Evolutionary conservation across 495 filamentous ascomycete genomes (phyloP).

Genomic region (Aspergillus indologenus): DNA sequence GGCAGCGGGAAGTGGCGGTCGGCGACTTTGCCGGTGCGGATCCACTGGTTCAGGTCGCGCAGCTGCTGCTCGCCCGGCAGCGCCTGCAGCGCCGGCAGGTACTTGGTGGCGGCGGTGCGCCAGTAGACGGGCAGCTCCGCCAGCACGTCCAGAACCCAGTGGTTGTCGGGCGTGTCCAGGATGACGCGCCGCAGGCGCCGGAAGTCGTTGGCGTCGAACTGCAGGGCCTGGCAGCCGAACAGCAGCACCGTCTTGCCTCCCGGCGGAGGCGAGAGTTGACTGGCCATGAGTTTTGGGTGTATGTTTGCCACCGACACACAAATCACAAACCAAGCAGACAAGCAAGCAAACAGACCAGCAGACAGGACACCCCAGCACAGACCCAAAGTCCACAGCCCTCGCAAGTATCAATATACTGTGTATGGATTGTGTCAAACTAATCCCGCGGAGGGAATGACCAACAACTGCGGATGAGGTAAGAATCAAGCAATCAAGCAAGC

Average conservation of each 20-base stretch:
- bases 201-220: constrained; percentile 30
- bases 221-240: constrained; percentile 33
- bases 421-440: too few relatives aligned
- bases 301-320: not conserved
- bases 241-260: constrained; percentile 20
- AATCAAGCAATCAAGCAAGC: not conserved
- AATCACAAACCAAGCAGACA: not conserved
- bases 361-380: not conserved
- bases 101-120: constrained; percentile 23
- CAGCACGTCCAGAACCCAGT: constrained; percentile 33
- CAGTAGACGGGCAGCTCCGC: constrained; percentile 25
- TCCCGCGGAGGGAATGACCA: too few relatives aligned
- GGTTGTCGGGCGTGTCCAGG: constrained; percentile 23
- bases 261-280: not conserved
- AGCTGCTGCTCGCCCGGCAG: constrained; percentile 23
- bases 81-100: constrained; percentile 25
- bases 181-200: constrained; percentile 25
- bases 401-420: too few relatives aligned
- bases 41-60: constrained; percentile 24
- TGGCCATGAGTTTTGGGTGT: constrained; percentile 1
- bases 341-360: not conserved
- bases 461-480: not conserved
- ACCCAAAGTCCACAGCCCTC: too few relatives aligned
- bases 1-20: constrained; percentile 20
- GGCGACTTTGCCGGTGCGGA: constrained; percentile 20